These are phyloP conservation scores for Sporisorium exsertum DNA, from an alignment of 1,284 basidiomycete genomes.

Conservation along the genomic window DNA sequence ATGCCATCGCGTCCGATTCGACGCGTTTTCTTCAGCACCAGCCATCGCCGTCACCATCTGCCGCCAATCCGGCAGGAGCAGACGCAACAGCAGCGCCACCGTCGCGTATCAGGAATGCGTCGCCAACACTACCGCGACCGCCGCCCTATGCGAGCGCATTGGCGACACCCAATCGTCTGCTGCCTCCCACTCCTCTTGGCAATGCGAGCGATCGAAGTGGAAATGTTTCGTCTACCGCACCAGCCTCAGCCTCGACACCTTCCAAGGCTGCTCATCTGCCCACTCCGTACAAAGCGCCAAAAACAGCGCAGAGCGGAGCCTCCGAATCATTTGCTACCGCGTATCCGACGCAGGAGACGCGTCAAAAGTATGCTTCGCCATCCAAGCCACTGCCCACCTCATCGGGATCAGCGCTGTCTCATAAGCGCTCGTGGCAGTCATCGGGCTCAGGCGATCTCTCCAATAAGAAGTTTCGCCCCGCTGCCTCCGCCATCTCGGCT, in stretches of 20 bases:
- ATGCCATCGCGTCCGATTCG: constrained; percentile 28
- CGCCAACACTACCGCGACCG: constrained; percentile 16
- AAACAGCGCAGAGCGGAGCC: constrained; percentile 20
- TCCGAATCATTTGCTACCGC: constrained; percentile 52
- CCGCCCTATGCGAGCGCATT: constrained; percentile 18
- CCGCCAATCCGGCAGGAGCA: not conserved
- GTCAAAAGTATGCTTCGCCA: constrained; percentile 55
- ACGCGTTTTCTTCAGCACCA: constrained; percentile 24
- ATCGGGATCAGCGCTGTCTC: constrained; percentile 11
- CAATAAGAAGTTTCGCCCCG: constrained; percentile 35
- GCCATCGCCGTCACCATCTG: constrained; percentile 16
- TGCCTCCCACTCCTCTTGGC: constrained; percentile 44
- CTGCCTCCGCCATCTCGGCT: not conserved
- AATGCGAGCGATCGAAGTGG: constrained; percentile 16
- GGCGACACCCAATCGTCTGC: constrained; percentile 21
- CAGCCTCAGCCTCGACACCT: constrained; percentile 10
- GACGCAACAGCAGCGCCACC: not conserved
- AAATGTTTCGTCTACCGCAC: not conserved
- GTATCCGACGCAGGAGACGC: constrained; percentile 51
- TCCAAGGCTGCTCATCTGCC: constrained; percentile 30
- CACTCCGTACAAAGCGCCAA: constrained; percentile 44
- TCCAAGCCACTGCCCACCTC: constrained; percentile 29
- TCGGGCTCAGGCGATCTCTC: constrained; percentile 26
- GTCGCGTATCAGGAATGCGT: constrained; percentile 7
- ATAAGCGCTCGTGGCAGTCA: constrained; percentile 44